Base-by-base conservation (phyloP, 2,329 filamentous ascomycete genomes). In the Huntiella moniliformis region DNA sequence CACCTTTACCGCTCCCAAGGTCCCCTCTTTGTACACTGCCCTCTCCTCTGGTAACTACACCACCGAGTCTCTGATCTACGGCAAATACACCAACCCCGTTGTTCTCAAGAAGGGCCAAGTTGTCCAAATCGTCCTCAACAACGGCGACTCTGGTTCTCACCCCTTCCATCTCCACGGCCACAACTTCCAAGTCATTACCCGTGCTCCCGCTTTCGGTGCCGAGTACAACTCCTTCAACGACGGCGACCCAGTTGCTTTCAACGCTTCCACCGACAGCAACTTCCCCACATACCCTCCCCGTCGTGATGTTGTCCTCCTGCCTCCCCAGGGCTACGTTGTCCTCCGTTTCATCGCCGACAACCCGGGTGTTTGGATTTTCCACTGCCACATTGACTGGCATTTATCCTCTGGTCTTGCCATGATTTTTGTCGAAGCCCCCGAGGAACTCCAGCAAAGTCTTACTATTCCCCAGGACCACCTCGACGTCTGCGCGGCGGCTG, bases 21-120 rank as follows among this genome's bases (percentile, higher is more conserved):
- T 82, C 0, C 79, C 79, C 0, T 73, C 74, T 0, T 62, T 83
- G 0, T 82, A 79, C 61, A 76, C 74, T 1, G 76, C 68, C n/a
- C 64, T 82, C 31, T 70, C 68, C 0, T 58, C 68, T n/a, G 67
- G 67, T 1, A 46, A 53, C n/a, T 56, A 64, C 22, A 63, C 68
- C 15, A 60, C 62, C 4, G 63, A 74, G 46, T 60, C 68, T 1
- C 51, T 51, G 1, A 61, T 74, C 7, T 76, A 76, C 52, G 71
- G 71, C 10, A 57, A 60, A 43, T 60, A 66, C 51, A 64, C 68
- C 2, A 65, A 71, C 47, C 56, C 70, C 2, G 60, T 74, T 48
- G 59, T 80, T 2, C 65, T 80, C 15, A 60, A 68, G 32, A 64
- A 74, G 45, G 66, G 67, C 48, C 58, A 64, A 44, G 62, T 73